These are phyloP conservation scores for Parmelia sp. DNA, from an alignment of 495 filamentous ascomycete genomes.

Conservation along the genomic window DNA sequence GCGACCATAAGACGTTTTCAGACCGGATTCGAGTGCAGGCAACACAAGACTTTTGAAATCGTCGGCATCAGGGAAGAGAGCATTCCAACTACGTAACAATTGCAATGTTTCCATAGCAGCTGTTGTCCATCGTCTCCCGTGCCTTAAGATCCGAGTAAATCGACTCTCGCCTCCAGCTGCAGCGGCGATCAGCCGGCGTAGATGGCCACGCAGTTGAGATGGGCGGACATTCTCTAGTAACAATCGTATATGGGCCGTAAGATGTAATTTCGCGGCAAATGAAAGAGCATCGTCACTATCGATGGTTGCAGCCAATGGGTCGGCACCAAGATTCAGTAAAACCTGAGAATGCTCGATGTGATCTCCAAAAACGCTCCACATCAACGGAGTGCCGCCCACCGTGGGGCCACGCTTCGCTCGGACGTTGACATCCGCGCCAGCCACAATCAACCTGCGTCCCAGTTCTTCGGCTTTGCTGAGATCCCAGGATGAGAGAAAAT, in stretches of 20 bases:
- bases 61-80: conserved; percentile 20
- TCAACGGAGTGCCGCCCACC: conserved; percentile 29
- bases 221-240: conserved; percentile 26
- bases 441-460: conserved; percentile 26
- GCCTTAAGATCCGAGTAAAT: conserved; percentile 27
- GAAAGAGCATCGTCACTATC: conserved; percentile 26
- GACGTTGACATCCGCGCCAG: conserved; percentile 31
- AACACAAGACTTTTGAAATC: conserved; percentile 22
- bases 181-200: conserved; percentile 20
- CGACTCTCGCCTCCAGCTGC: conserved; percentile 27
- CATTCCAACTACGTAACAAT: conserved; percentile 23
- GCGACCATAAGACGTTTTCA: conserved; percentile 23
- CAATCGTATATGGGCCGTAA: conserved; percentile 24
- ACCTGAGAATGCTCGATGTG: conserved; percentile 24
- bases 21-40: conserved; percentile 15
- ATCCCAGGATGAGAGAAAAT: conserved; percentile 28
- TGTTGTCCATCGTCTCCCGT: conserved; percentile 23
- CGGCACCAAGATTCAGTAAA: conserved; percentile 26
- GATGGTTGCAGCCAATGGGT: conserved; percentile 20
- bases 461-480: conserved; percentile 20
- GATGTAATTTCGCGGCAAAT: conserved; percentile 26
- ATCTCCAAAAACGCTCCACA: conserved; percentile 28
- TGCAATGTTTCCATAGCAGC: conserved; percentile 20
- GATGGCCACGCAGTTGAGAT: conserved; percentile 20
- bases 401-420: conserved; percentile 23